A percentile compares a stretch with the other conserved stretches of the same genome.
Conservation (phyloP, 352 stramenopile species). For the Globisporangium lucens region DNA sequence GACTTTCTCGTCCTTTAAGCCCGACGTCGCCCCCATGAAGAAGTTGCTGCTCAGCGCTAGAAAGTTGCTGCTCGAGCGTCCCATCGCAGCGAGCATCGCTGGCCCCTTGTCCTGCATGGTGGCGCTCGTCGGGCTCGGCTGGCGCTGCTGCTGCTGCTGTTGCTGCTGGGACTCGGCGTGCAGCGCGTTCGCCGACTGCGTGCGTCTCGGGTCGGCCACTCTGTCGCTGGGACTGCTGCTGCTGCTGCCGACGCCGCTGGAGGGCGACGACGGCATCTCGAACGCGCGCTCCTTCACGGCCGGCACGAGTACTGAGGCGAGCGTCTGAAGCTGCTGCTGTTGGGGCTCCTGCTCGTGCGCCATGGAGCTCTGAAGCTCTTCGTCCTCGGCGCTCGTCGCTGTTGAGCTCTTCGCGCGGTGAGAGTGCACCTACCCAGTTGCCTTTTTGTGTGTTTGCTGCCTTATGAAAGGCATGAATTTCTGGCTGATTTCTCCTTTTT, state of each 20-base stretch:
- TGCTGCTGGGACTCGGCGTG: conserved; percentile 15
- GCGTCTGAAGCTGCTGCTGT: neutral
- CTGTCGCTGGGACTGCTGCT: conserved; percentile 1
- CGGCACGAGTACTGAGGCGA: conserved; percentile 3
- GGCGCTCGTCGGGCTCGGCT: neutral
- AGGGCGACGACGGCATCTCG: neutral
- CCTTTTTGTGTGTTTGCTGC: neutral
- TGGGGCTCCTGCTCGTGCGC: conserved; percentile 1
- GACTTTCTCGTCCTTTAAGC: conserved; percentile 21
- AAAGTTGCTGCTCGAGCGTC: conserved; percentile 40
- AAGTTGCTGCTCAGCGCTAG: conserved; percentile 30
- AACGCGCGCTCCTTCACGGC: neutral
- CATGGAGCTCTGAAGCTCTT: neutral
- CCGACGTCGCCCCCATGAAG: conserved; percentile 18
- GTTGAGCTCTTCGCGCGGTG: neutral
- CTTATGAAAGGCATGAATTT: conserved; percentile 1
- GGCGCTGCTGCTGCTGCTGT: conserved; percentile 9
- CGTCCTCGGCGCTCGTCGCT: neutral
- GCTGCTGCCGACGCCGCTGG: neutral
- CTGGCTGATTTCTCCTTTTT: neutral
- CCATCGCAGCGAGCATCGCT: conserved; percentile 28
- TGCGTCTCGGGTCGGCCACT: conserved; percentile 37
- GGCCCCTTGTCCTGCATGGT: conserved; percentile 10
- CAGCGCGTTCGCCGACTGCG: conserved; percentile 52
- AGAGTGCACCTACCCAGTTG: neutral